Conservation (phyloP, 2,329 filamentous ascomycete species). For the Paraphaeosphaeria sporulosa region DNA sequence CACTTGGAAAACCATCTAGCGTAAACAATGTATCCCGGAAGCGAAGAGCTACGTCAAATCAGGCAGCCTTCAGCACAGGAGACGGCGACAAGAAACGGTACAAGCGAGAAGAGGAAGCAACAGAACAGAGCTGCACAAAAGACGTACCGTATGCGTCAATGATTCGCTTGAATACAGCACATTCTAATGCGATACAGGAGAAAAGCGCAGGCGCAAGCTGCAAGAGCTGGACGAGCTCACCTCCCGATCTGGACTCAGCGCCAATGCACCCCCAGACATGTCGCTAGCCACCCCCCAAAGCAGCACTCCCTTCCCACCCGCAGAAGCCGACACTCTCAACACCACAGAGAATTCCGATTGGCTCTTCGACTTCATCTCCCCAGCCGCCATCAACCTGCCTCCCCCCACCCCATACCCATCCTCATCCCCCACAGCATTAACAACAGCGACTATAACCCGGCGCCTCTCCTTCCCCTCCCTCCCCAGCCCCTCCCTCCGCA, state of each 20-base stretch:
- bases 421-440: no score
- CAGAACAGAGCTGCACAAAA: constrained; percentile 6
- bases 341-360: background rate
- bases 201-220: constrained; percentile 5
- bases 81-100: background rate
- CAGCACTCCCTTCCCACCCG: background rate
- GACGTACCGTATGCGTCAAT: background rate
- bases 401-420: no score
- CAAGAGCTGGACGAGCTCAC: constrained; percentile 2
- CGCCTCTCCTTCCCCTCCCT: background rate
- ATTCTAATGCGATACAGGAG: background rate
- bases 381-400: background rate
- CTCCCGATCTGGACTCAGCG: background rate
- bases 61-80: background rate
- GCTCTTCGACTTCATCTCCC: constrained; percentile 3
- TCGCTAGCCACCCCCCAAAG: background rate
- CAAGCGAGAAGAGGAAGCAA: constrained; percentile 2
- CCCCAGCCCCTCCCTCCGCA: background rate
- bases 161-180: background rate
- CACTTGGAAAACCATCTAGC: background rate
- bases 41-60: background rate
- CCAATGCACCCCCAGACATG: background rate
- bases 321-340: background rate
- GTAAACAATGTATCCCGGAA: background rate
- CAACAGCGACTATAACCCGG: background rate